phyloP scores from a whole-genome alignment of 1,284 basidiomycete species.

The Puccinia novopanici region DNA sequence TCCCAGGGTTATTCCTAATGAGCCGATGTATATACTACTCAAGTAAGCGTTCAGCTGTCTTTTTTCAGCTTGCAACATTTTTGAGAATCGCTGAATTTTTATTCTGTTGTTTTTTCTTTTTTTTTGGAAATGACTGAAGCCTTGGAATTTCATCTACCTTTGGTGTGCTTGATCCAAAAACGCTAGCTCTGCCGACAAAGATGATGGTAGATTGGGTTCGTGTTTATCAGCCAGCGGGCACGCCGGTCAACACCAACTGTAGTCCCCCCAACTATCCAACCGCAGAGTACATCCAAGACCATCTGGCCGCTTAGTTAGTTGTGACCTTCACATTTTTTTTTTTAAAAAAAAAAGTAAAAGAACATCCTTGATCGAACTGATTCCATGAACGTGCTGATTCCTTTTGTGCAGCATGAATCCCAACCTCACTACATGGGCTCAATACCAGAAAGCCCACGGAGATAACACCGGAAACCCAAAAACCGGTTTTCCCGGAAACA shows the following conservation, averaged over 20 bases:
- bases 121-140: slow-evolving; percentile 52
- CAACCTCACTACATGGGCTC: slow-evolving; percentile 61
- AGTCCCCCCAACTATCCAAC: slow-evolving; percentile 79
- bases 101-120: slow-evolving; percentile 62
- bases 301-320: slow-evolving; percentile 42
- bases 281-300: slow-evolving; percentile 66
- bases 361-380: background rate
- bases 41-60: background rate
- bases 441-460: slow-evolving; percentile 43
- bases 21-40: slow-evolving; percentile 63
- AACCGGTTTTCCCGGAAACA: slow-evolving; percentile 49
- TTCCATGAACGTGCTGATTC: background rate
- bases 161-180: slow-evolving; percentile 51
- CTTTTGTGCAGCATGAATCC: slow-evolving; percentile 58
- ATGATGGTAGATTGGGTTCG: slow-evolving; percentile 52
- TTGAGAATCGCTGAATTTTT: background rate
- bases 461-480: slow-evolving; percentile 35
- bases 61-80: background rate
- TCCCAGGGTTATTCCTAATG: slow-evolving; percentile 74
- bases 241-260: slow-evolving; percentile 74
- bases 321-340: slow-evolving; percentile 1
- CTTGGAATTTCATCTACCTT: slow-evolving; percentile 53
- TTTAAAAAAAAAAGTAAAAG: no score
- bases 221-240: slow-evolving; percentile 53
- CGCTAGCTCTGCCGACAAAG: slow-evolving; percentile 52